Evolutionary conservation across 1,139 yeast genomes (phyloP).

Genomic region (Taiozyma sp.): DNA sequence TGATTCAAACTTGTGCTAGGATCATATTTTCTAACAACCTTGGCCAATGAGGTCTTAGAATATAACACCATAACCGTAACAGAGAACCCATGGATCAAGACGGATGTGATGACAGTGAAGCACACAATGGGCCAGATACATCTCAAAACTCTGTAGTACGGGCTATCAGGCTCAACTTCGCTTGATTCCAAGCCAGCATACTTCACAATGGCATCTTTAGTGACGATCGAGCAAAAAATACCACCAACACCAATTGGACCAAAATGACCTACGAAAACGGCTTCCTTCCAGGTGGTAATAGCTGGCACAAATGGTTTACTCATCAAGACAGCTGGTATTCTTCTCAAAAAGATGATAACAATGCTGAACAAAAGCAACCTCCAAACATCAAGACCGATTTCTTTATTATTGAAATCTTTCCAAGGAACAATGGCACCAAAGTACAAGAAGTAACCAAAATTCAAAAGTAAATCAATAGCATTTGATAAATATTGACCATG

Average conservation of each 20-base stretch:
- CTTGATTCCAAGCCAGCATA: slow-evolving; percentile 5
- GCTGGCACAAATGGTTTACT: slow-evolving; percentile 32
- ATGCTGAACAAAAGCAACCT: slow-evolving; percentile 27
- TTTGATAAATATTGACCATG: slow-evolving; percentile 27
- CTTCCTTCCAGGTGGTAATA: slow-evolving; percentile 33
- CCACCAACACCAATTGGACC: slow-evolving; percentile 45
- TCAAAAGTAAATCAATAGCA: slow-evolving; percentile 28
- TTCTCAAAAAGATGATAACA: slow-evolving; percentile 27
- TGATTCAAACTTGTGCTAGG: neutral
- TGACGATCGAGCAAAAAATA: slow-evolving; percentile 24
- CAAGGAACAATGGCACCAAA: slow-evolving; percentile 34
- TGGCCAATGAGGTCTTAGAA: slow-evolving; percentile 7
- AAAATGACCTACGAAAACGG: slow-evolving; percentile 36
- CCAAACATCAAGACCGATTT: slow-evolving; percentile 27
- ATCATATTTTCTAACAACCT: slow-evolving; percentile 5
- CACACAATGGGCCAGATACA: slow-evolving; percentile 26
- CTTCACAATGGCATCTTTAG: slow-evolving; percentile 19
- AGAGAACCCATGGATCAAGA: slow-evolving; percentile 26
- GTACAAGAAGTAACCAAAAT: slow-evolving; percentile 30
- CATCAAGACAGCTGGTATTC: slow-evolving; percentile 31
- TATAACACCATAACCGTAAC: slow-evolving; percentile 16
- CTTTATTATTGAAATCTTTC: slow-evolving; percentile 21
- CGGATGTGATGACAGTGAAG: slow-evolving; percentile 23
- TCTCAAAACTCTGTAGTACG: slow-evolving; percentile 10
- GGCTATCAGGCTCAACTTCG: slow-evolving; percentile 2